Evolutionary conservation across 208 protist species (phyloP), one percentile per base, ranked within the genome.

Genomic region (Acanthamoeba pearcei): DNA sequence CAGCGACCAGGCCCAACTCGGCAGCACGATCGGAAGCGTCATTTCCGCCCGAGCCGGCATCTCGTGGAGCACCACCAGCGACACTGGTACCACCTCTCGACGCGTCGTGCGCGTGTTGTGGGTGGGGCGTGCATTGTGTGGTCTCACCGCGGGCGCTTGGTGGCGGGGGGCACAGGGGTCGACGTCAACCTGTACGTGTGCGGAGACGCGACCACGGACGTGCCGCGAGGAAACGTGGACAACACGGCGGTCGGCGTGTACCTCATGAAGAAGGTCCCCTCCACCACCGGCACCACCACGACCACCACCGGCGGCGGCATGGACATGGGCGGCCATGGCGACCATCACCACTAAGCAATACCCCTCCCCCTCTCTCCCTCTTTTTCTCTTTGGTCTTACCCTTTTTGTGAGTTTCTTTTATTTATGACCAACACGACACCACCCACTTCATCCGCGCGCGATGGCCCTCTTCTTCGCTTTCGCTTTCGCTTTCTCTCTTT

Each of bases 231-330:
- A 24, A 66, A 66, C n/a, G 51, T 66, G 13, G 80, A 89, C 80
- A 89, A 89, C 80, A 89, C 80, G 22, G 80, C 27, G 4, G 80
- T 89, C 35, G 80, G 80, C 51, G 53, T 27, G 5, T 89, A 89
- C 80, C 46, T 89, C 27, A 89, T 89, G 80, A 57, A 66, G 53
- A 89, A 89, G 80, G 24, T 89, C 51, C 46, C 80, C 38, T 55
- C n/a, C 70, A 1, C 35, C 57, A 62, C 19, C 19, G 57, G 57
- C n/a, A 3, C 24, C 38, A 27, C 32, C 3, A n/a, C 72, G 1
- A 12, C 10, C 38, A 22, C 29, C 72, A 10, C 9, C 38, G 13
- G 9, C 70, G n/a, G 22, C 9, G 64, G n/a, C n/a, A 72, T 72
- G 64, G n/a, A 72, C 64, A 72, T 32, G 27, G 64, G 64, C n/a